phyloP scores from a whole-genome alignment of 306 rosid species.

The Vigna unguiculata region DNA sequence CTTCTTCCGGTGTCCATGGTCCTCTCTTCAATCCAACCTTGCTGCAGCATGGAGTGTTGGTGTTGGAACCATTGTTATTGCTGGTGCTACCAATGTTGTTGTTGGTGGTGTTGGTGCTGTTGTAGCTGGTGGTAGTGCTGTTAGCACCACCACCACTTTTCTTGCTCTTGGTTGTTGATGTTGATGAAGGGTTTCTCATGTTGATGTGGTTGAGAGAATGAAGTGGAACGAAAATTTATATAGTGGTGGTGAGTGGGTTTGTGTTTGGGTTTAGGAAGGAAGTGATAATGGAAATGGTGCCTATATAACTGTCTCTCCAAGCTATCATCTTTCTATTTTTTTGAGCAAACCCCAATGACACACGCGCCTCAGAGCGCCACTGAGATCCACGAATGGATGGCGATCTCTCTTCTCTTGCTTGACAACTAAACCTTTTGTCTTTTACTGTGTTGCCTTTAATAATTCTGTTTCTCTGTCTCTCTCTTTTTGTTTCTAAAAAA shows the following conservation, averaged over 20 bases:
- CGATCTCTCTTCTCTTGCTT: background rate
- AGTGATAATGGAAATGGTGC: background rate
- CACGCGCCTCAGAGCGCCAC: constrained; percentile 16
- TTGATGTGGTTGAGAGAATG: background rate
- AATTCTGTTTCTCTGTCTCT: background rate
- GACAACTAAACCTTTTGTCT: constrained; percentile 13
- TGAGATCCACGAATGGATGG: constrained; percentile 33
- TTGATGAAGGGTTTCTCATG: constrained; percentile 47
- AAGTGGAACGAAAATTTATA: background rate
- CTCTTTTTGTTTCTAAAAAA: background rate
- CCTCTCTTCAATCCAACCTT: constrained; percentile 85
- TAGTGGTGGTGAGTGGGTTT: background rate
- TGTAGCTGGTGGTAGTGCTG: background rate
- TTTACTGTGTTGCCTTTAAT: background rate
- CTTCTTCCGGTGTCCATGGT: constrained; percentile 90
- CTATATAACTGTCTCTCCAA: background rate
- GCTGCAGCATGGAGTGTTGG: constrained; percentile 59
- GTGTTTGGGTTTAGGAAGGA: background rate
- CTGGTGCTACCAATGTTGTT: background rate
- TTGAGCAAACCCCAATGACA: too few species aligned
- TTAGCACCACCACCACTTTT: background rate
- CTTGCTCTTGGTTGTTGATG: constrained; percentile 8
- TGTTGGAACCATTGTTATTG: background rate
- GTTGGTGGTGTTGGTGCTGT: background rate
- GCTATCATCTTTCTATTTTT: background rate